Evolutionary conservation across 2,329 filamentous ascomycete species (phyloP), one percentile per base, ranked within the genome.

Genomic region (Aschersonia sp.): DNA sequence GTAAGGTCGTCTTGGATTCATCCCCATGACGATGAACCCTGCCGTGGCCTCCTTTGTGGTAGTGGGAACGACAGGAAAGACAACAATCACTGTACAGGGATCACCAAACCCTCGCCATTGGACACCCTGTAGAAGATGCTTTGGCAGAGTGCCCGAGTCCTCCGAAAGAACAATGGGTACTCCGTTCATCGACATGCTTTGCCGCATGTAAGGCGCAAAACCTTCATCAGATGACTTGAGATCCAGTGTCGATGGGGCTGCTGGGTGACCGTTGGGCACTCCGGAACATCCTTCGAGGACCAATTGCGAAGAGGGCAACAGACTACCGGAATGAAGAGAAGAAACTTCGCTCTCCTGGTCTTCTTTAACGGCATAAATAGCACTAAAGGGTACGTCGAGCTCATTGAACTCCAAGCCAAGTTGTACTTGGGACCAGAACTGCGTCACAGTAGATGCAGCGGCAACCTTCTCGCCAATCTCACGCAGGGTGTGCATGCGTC

Each of bases 61-160:
- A 0, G 83, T 89, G 0, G 85, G 83, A 55, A 87, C 80, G 12
- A 94, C 81, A 0, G 87, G 85, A 56, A 87, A 86, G 2, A 90
- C 73, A 5, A 90, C 83, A 12, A 87, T 76, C 1, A 81, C 79
- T 12, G 72, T 73, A 49, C 82, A 85, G 5, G 79, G 71, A 53
- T 88, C 81, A 1, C 79, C 80, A 53, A 85, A 85, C 0, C 85
- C 84, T 55, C 81, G 71, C 73, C 78, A 83, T 46, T 80, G 65
- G 29, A 92, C 69, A 0, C 80, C 83, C 39, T 81, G 70, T 47
- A 89, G 70, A 44, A 90, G 68, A 30, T 73, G 66, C 8, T 64
- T 59, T 1, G 85, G 82, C 8, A 92, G 65, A 9, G 80, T 85
- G 2, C 76, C 79, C 45, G 78, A 72, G 4, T 80, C 75, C n/a